Evolutionary conservation across 805 yeast genomes (phyloP), one percentile per base, ranked within the genome.

Genomic region (Cyberlindnera saturnus): DNA sequence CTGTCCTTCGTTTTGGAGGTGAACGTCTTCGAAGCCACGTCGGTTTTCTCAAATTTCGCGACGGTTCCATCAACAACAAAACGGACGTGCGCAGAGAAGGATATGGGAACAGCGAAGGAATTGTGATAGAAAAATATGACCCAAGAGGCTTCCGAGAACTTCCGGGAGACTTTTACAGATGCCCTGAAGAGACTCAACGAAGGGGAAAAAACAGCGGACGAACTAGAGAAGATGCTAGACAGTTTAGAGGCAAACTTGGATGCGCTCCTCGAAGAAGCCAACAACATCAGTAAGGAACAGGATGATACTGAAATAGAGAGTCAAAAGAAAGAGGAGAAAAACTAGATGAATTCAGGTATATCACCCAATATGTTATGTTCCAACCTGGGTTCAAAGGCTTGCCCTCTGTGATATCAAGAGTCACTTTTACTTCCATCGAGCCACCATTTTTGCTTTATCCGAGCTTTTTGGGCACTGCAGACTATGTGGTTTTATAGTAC

Each of bases 381-480:
- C n/a, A n/a, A n/a, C n/a, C n/a, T n/a, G 96, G 95, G 56, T 93
- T 93, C 36, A 90, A 4, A 6, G 11, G 67, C 26, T 64, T 67
- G 10, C 60, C 58, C 3, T 61, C 45, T 36, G 67, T 66, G 6
- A 64, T 53, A 39, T 64, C 63, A 16, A 85, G 69, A 8, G 60
- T 59, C 3, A 91, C 83, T 56, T 82, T 87, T 3, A 45, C 60
- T 0, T 10, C 81, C 82, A 13, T 83, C 82, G 15, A 87, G 70
- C 99, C 99, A 91, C 99, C 99, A 93, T 61, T 87, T 87, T 86
- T 16, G 73, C 67, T 13, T 70, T 63, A 43, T 86, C 96, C 0
- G 93, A 77, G 44, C 95, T 83, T 14, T 99, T 99, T 14, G 99
- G 99, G 1, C 96, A 86, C 5, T 96, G 96, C 41, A 90, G 68